Base-by-base conservation (phyloP, 2,329 filamentous ascomycete species). In the Stachybotrys chlorohalonatus region DNA sequence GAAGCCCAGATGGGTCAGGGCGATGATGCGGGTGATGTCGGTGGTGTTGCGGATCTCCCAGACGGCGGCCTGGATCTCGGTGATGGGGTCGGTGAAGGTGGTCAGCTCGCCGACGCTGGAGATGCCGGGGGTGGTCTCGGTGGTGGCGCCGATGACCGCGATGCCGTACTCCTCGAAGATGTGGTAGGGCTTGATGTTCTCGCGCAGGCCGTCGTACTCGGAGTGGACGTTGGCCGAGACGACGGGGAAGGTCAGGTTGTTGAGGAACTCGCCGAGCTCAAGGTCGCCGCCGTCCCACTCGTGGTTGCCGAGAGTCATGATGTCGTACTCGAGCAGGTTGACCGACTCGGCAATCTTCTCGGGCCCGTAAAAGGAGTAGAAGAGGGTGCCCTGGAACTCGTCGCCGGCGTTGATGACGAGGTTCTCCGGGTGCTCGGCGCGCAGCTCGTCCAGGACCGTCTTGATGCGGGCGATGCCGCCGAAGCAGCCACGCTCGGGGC, bases 311-410 rank as follows among this genome's bases (percentile, higher is more conserved):
- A 86, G 70, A 0, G 83, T 86, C 83, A 87, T 86, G 60, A 79
- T 82, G 57, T 85, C 81, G 59, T 87, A 85, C n/a, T 78, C 77
- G 52, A 87, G 70, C 64, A 83, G 75, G 58, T 87, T 87, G 57
- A 87, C 69, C 0, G 80, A 83, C 62, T 85, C 78, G 51, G 83
- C 82, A 58, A 87, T 87, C 75, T 87, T 87, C 70, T 85, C 82
- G 30, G 82, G 81, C 15, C 79, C 79, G 62, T 87, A 87, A 66
- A 79, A 86, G 5, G 77, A 78, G 70, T 85, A 87, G 72, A 85
- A 87, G 7, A 86, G 73, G 0, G 84, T 87, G 53, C 84, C 84
- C 61, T 86, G 81, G 64, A 87, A 87, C 64, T 87, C 84, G 60
- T 87, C 84, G n/a, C 84, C 84, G 2, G 79, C 81, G 54, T 87